A percentile compares a stretch with the other conserved stretches of the same genome.
Conservation (phyloP, 768 basidiomycete genomes). For the Amanita jacksonii region DNA sequence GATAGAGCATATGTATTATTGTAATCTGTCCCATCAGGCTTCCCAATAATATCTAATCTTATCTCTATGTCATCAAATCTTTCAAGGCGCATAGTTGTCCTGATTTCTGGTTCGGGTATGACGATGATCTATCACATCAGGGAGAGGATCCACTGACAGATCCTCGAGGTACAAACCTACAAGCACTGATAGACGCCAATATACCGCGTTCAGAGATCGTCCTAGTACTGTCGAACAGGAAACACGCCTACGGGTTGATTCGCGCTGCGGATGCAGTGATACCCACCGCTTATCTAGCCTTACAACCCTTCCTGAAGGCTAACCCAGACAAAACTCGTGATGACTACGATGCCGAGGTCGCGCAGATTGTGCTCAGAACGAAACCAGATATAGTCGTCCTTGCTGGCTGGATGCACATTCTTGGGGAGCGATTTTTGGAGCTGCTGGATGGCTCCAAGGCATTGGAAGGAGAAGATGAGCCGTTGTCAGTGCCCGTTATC, state of each 20-base stretch:
- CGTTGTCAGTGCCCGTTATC: constrained; percentile 64
- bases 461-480: constrained; percentile 23
- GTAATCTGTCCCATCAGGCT: too few species aligned
- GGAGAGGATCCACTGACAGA: background rate
- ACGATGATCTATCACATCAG: background rate
- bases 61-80: constrained; percentile 13
- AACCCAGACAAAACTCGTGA: constrained; percentile 63
- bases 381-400: constrained; percentile 82
- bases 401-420: constrained; percentile 99
- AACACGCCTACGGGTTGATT: constrained; percentile 79
- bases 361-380: constrained; percentile 49
- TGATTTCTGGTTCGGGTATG: constrained; percentile 46
- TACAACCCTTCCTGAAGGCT: constrained; percentile 74
- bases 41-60: constrained; percentile 11
- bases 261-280: constrained; percentile 68
- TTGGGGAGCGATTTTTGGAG: constrained; percentile 74
- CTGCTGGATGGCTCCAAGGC: constrained; percentile 37
- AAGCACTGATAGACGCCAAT: constrained; percentile 88
- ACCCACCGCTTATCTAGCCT: constrained; percentile 70
- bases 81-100: constrained; percentile 29
- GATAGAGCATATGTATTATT: constrained; percentile 47
- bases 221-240: constrained; percentile 87
- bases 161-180: constrained; percentile 79
- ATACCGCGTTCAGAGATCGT: constrained; percentile 64
- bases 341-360: constrained; percentile 83